Conservation (phyloP, 2,329 filamentous ascomycete genomes). For the Aspergillus costaricaensis region DNA sequence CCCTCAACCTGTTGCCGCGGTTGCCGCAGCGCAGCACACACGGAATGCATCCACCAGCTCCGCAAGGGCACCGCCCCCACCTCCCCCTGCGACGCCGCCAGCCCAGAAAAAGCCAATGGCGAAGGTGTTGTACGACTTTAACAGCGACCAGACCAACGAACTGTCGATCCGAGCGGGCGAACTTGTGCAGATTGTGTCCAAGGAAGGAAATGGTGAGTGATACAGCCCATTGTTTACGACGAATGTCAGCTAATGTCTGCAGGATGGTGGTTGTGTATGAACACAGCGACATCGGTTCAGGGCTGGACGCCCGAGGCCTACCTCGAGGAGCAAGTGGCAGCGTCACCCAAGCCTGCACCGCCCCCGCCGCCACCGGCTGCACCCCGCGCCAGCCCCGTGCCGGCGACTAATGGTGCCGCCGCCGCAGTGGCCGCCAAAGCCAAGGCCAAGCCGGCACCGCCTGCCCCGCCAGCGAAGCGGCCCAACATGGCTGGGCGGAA, state of each 20-base stretch:
- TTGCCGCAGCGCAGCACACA: constrained; percentile 48
- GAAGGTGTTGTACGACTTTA: constrained; percentile 91
- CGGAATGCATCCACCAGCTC: constrained; percentile 59
- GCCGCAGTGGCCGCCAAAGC: constrained; percentile 45
- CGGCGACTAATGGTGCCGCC: constrained; percentile 56
- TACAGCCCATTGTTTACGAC: neutral
- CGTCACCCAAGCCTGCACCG: constrained; percentile 62
- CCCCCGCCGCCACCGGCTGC: constrained; percentile 51
- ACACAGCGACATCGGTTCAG: constrained; percentile 65
- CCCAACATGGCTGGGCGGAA: constrained; percentile 70
- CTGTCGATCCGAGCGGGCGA: constrained; percentile 78
- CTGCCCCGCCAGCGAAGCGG: constrained; percentile 77
- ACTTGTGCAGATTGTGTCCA: constrained; percentile 84
- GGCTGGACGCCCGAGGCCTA: constrained; percentile 96
- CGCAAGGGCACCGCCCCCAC: constrained; percentile 65
- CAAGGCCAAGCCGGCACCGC: constrained; percentile 69
- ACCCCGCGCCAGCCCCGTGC: constrained; percentile 60
- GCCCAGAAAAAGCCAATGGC: constrained; percentile 72
- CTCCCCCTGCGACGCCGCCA: constrained; percentile 63
- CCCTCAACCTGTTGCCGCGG: constrained; percentile 46
- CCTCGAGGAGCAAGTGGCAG: constrained; percentile 70
- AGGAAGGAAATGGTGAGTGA: constrained; percentile 85
- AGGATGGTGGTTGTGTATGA: constrained; percentile 98
- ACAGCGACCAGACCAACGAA: constrained; percentile 80
- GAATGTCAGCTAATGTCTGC: neutral